Evolutionary conservation across 192 early-diverging fungal genomes (phyloP), one percentile per base, ranked within the genome.

Genomic region (Coemansia sp.): DNA sequence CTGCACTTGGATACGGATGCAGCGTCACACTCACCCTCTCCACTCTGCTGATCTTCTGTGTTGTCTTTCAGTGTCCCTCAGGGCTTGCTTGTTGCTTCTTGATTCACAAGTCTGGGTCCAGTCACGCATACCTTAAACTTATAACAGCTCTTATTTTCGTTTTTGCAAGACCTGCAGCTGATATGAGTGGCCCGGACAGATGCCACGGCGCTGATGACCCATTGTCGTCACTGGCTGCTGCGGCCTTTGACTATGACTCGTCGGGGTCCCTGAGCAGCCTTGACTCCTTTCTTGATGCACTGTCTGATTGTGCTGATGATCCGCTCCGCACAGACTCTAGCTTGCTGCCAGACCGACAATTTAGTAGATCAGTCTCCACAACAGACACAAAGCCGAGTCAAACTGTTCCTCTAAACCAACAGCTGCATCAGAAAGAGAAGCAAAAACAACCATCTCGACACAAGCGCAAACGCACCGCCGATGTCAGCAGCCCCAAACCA

Each of bases 221-320:
- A 21, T 52, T 2, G 55, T 56, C 25, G 67, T 63, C 51, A 46
- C 11, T 46, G 11, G 8, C 39, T 46, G 71, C 57, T 46, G 71
- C 57, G 17, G 71, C 61, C 53, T 63, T 64, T 25, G 51, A 64
- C 62, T 65, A 51, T 25, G 72, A 75, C 31, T 75, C 67, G 25
- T 30, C 61, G 2, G 72, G 63, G 10, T 69, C 67, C 27, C 52
- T 69, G 54, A 75, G 67, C 58, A 69, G 67, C 54, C 30, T 69
- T 17, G 72, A 67, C 24, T 67, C 59, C 14, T 8, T 54, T 10
- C 56, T 66, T 20, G 66, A 60, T 31, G 42, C 39, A 57, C 7
- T 2, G 9, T 51, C 68, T 10, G 65, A 71, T 54, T 51, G 21
- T 53, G 57, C 6, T 6, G 67, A 63, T 50, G 30, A 30, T 17